These are phyloP conservation scores for Epichloe typhina DNA, from an alignment of 2,329 filamentous ascomycete genomes.

Conservation along the genomic window DNA sequence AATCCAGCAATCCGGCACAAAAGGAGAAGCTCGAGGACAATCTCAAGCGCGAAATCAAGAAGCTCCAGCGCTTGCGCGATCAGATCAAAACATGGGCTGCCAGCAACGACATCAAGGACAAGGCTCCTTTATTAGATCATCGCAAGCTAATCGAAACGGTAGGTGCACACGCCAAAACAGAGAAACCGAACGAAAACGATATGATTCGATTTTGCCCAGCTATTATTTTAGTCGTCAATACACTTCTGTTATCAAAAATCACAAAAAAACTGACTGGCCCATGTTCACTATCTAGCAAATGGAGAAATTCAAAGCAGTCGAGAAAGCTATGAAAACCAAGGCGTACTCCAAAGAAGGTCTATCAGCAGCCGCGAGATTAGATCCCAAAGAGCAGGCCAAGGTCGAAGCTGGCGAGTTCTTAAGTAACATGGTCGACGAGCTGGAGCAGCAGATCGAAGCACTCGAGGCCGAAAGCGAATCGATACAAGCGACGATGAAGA, in stretches of 20 bases:
- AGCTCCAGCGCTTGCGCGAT: slow-evolving; percentile 90
- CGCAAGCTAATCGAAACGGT: slow-evolving; percentile 96
- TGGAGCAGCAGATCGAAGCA: slow-evolving; percentile 85
- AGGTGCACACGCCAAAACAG: slow-evolving; percentile 21
- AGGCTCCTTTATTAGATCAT: slow-evolving; percentile 85
- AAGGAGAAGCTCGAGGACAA: slow-evolving; percentile 98
- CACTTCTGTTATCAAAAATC: too few species aligned
- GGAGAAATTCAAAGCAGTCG: slow-evolving; percentile 99
- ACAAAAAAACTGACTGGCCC: neutral
- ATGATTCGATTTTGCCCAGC: too few species aligned
- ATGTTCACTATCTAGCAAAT: slow-evolving; percentile 55
- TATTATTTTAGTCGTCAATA: too few species aligned
- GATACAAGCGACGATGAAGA: slow-evolving; percentile 83
- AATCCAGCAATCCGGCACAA: slow-evolving; percentile 82
- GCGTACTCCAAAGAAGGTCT: slow-evolving; percentile 97
- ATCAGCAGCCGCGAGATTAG: slow-evolving; percentile 79
- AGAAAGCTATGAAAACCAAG: slow-evolving; percentile 99
- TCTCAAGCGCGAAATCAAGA: slow-evolving; percentile 99
- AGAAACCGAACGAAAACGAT: neutral
- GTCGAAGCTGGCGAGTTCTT: slow-evolving; percentile 80
- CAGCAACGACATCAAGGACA: slow-evolving; percentile 99
- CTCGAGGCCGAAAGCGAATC: slow-evolving; percentile 82
- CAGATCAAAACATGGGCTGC: slow-evolving; percentile 99
- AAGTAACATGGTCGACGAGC: slow-evolving; percentile 73
- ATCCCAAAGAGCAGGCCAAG: slow-evolving; percentile 96